A percentile compares a stretch with the other conserved stretches of the same genome.
phyloP scores from a whole-genome alignment of 257 asterid genomes.

The Scutellaria minor region DNA sequence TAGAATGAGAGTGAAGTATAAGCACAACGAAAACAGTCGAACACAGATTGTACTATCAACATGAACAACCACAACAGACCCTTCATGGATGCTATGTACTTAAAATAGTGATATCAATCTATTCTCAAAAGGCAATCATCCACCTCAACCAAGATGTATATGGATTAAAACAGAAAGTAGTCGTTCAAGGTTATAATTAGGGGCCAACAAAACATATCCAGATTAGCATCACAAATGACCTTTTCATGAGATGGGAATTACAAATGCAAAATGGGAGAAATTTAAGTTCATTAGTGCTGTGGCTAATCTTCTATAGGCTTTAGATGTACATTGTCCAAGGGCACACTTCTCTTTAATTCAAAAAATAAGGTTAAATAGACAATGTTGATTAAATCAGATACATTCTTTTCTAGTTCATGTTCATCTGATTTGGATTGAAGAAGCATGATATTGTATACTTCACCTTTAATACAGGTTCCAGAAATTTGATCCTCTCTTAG shows the following conservation, averaged over 20 bases:
- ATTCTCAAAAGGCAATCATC: not conserved
- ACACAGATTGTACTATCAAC: too few relatives aligned
- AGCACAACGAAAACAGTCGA: not conserved
- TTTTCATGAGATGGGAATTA: not conserved
- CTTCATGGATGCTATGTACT: not conserved
- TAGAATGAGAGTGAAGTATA: conserved; percentile 21
- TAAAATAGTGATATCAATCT: not conserved
- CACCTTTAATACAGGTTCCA: conserved; percentile 89
- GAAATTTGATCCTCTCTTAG: conserved; percentile 78
- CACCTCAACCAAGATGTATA: not conserved
- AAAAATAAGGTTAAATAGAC: not conserved
- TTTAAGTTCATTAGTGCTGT: not conserved
- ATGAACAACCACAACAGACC: too few relatives aligned
- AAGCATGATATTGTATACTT: conserved; percentile 11
- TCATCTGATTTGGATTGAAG: not conserved
- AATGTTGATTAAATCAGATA: not conserved
- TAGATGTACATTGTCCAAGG: not conserved
- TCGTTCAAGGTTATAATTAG: conserved; percentile 4
- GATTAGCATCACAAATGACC: not conserved
- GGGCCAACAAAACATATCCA: not conserved
- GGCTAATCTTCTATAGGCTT: not conserved
- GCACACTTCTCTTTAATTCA: not conserved
- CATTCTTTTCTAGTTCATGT: conserved; percentile 19
- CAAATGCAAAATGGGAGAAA: not conserved
- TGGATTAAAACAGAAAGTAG: not conserved